phyloP scores from a whole-genome alignment of 2,329 filamentous ascomycete species.

The Monilinia polystroma region DNA sequence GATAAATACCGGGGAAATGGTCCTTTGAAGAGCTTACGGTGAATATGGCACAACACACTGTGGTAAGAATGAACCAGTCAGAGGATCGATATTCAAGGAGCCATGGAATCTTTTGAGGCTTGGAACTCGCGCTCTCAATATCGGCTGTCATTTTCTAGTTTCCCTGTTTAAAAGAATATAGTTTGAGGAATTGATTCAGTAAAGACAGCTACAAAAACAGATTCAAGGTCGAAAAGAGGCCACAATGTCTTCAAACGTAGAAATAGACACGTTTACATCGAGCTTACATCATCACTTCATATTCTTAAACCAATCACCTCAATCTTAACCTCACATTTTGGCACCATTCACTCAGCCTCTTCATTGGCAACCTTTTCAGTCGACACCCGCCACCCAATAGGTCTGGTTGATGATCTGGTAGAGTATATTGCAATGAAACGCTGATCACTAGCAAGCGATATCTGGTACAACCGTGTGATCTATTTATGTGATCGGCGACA shows the following conservation, averaged over 20 bases:
- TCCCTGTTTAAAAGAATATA: not conserved
- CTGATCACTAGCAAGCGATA: not conserved
- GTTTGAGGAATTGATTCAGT: conserved; percentile 5
- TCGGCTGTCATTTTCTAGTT: conserved; percentile 14
- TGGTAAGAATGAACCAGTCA: conserved; percentile 25
- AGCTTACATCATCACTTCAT: conserved; percentile 15
- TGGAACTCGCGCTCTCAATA: conserved; percentile 12
- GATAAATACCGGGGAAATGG: not conserved
- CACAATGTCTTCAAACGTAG: not conserved
- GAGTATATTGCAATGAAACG: conserved; percentile 14
- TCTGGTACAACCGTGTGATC: not conserved
- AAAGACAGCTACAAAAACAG: not conserved
- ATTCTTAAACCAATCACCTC: conserved; percentile 9
- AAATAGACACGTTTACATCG: conserved; percentile 6
- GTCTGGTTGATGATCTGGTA: conserved; percentile 7
- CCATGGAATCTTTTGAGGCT: conserved; percentile 15
- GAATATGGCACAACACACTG: conserved; percentile 25
- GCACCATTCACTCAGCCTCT: not conserved
- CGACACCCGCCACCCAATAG: not conserved
- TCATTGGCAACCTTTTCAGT: conserved; percentile 9
- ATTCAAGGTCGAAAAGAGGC: conserved; percentile 4
- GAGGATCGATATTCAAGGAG: conserved; percentile 30
- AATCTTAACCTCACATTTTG: not conserved
- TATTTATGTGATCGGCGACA: conserved; percentile 12
- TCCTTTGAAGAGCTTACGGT: conserved; percentile 17